Percentiles rank a stretch among this genome's conserved stretches.
Evolutionary conservation across 768 basidiomycete species (phyloP).

Genomic region (Polyporus arcularius): DNA sequence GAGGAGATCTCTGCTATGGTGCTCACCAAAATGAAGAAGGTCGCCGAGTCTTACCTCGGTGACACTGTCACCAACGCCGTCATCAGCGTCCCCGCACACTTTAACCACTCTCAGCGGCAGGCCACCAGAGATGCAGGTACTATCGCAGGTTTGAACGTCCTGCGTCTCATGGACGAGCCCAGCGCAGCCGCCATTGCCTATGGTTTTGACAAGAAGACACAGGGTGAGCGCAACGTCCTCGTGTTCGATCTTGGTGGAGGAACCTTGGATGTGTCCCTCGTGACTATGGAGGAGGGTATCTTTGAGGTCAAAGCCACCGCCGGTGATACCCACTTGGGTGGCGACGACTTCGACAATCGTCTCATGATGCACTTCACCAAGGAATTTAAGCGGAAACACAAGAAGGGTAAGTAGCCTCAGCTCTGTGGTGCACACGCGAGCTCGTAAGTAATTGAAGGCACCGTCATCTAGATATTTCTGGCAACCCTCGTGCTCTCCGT

Average conservation of each 20-base stretch:
- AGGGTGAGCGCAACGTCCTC: conserved; percentile 90
- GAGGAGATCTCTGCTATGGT: conserved; percentile 99
- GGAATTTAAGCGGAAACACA: conserved; percentile 97
- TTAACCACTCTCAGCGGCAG: conserved; percentile 98
- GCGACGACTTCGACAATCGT: conserved; percentile 98
- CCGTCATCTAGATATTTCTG: conserved; percentile 65
- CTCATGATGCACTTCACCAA: conserved; percentile 96
- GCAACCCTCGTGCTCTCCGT: conserved; percentile 93
- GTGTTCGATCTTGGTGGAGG: conserved; percentile 99
- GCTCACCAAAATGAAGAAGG: conserved; percentile 97
- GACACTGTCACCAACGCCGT: conserved; percentile 84
- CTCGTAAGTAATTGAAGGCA: conserved; percentile 9
- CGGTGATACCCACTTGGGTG: conserved; percentile 97
- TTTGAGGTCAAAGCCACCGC: conserved; percentile 98
- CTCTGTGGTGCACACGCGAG: conserved; percentile 6
- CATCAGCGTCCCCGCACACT: conserved; percentile 95
- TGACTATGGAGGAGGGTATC: conserved; percentile 96
- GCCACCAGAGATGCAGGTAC: conserved; percentile 98
- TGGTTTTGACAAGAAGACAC: conserved; percentile 94
- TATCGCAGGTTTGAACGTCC: conserved; percentile 94
- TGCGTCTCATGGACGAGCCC: conserved; percentile 99
- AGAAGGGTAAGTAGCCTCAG: conserved; percentile 64
- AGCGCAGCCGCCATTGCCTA: conserved; percentile 98
- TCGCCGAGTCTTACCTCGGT: conserved; percentile 94
- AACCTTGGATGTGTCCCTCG: conserved; percentile 96